Base-by-base conservation (phyloP, 2,329 filamentous ascomycete genomes). In the Fusarium vanettenii region DNA sequence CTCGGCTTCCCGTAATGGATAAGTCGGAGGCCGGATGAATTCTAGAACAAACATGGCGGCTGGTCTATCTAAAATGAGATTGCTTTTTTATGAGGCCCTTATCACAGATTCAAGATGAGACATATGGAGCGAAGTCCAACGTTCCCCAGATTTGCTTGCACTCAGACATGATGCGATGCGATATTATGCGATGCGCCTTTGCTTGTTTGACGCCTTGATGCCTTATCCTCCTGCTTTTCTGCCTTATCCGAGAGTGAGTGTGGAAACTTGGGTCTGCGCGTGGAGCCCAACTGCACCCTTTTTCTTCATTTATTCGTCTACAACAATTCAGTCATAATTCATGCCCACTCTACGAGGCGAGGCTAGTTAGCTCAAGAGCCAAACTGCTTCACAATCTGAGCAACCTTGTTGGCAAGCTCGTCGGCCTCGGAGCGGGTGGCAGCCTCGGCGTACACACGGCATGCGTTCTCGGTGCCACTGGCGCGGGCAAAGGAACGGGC, bases 361-460 rank as follows among this genome's bases (percentile, higher is more conserved):
- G 41, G 60, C 13, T 25, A 69, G 55, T 63, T 64, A 50, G 61
- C 63, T 65, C 71, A 84, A 37, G 82, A 82, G 56, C 82, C 82
- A 68, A 79, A 89, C 77, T 92, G 89, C 82, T 92, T 90, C 68
- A 97, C 92, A 72, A 95, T 90, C 75, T 91, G 89, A 18, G 93
- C 92, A 57, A 98, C 95, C 82, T 95, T 94, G 78, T 92, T 92
- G 67, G 95, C 95, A 72, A 98, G 88, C 83, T 98, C 95, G 79
- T 98, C 95, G 1, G 95, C 95, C 84, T 98, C 96, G 18, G 92
- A 93, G 73, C 94, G 91, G 56, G 94, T 97, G 41, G 94, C 94
- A 5, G 97, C 97, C 85, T 99, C 97, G 9, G 96, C 96, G 81
- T 99, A 99, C 22, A 99, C 95, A 72, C 97, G 91, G 78, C 98